Percentiles rank a stretch among this genome's conserved stretches.
These are phyloP conservation scores for Celoporthe dispersa DNA, from an alignment of 2,329 filamentous ascomycete species.

Conservation along the genomic window DNA sequence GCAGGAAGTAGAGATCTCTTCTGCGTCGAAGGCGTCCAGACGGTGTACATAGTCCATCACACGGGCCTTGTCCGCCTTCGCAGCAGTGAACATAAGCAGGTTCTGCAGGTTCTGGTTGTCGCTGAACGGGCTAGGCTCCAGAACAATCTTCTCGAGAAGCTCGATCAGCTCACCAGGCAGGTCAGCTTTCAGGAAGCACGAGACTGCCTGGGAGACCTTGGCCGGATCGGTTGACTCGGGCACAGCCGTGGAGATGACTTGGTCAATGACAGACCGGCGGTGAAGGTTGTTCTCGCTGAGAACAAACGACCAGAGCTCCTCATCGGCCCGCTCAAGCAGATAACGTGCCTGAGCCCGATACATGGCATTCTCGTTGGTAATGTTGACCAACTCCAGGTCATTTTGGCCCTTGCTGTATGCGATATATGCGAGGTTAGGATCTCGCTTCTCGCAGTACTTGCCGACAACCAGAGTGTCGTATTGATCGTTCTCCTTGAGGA, in stretches of 20 bases:
- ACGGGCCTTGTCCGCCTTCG: slow-evolving; percentile 92
- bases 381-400: slow-evolving; percentile 93
- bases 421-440: slow-evolving; percentile 93
- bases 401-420: slow-evolving; percentile 97
- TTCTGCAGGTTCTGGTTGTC: slow-evolving; percentile 98
- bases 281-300: slow-evolving; percentile 95
- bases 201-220: slow-evolving; percentile 92
- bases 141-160: slow-evolving; percentile 96
- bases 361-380: slow-evolving; percentile 99
- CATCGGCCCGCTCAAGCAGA: slow-evolving; percentile 85
- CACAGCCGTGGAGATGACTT: slow-evolving; percentile 94
- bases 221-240: slow-evolving; percentile 90
- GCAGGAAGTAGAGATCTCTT: slow-evolving; percentile 91
- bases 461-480: slow-evolving; percentile 92
- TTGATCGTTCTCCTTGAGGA: slow-evolving; percentile 95
- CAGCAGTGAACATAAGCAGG: slow-evolving; percentile 91
- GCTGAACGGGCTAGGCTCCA: slow-evolving; percentile 99
- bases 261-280: slow-evolving; percentile 89
- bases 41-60: slow-evolving; percentile 97
- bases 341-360: slow-evolving; percentile 98
- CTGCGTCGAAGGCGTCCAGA: slow-evolving; percentile 84
- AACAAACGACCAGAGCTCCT: slow-evolving; percentile 93
- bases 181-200: slow-evolving; percentile 89
- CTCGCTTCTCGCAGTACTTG: slow-evolving; percentile 98
- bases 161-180: slow-evolving; percentile 94